Conservation (phyloP, 75 land plant genomes). For the Picea glauca region DNA sequence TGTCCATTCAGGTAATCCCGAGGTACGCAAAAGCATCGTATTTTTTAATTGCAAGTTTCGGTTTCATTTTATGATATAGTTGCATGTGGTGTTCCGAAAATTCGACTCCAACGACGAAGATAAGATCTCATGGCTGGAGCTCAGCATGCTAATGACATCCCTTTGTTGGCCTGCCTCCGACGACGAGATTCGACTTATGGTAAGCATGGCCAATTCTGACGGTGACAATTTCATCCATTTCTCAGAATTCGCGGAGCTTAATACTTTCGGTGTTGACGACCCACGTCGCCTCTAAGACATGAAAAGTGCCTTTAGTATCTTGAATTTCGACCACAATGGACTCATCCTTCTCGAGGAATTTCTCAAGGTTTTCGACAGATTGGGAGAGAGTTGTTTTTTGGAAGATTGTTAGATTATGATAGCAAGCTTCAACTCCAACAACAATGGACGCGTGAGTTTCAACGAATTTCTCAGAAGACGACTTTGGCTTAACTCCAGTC, state of each 20-base stretch:
- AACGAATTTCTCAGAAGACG: conserved; percentile 32
- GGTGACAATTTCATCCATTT: conserved; percentile 42
- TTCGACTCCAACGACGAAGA: conserved; percentile 41
- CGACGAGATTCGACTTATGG: conserved; percentile 30
- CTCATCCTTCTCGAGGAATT: conserved; percentile 37
- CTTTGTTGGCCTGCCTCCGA: conserved; percentile 10
- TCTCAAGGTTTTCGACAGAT: conserved; percentile 21
- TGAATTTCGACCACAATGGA: conserved; percentile 32
- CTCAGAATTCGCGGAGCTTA: conserved; percentile 23
- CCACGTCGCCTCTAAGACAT: background rate
- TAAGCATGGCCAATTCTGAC: conserved; percentile 29
- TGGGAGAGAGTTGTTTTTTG: conserved; percentile 21
- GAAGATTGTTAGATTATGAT: conserved; percentile 36
- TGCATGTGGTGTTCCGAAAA: conserved; percentile 19
- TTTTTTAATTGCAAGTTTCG: too few relatives aligned
- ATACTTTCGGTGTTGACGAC: background rate
- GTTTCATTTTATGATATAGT: background rate
- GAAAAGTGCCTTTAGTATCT: background rate
- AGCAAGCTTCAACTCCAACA: conserved; percentile 18
- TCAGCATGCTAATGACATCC: conserved; percentile 21
- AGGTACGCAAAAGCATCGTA: too few relatives aligned
- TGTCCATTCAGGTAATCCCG: too few relatives aligned
- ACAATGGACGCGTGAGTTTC: conserved; percentile 33
- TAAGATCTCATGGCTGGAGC: conserved; percentile 26
- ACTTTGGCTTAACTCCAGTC: too few relatives aligned